A percentile compares a stretch with the other conserved stretches of the same genome.
phyloP scores from a whole-genome alignment of 495 filamentous ascomycete species.

The Tirmania nivea region DNA sequence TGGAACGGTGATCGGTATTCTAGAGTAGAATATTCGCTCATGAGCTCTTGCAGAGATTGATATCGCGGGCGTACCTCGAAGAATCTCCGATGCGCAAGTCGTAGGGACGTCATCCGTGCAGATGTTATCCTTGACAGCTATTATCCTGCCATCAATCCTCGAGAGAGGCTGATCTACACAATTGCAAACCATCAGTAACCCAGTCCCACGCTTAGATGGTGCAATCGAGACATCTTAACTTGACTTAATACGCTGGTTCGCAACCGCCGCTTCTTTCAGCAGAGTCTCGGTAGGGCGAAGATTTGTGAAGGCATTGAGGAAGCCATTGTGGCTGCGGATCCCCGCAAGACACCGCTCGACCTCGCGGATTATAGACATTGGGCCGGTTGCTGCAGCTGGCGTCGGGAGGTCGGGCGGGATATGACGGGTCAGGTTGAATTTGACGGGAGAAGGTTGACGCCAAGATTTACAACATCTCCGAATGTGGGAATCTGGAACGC shows the following conservation, averaged over 20 bases:
- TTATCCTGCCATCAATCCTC: conserved; percentile 28
- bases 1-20: conserved; percentile 39
- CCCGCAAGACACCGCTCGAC: not conserved
- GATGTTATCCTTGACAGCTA: conserved; percentile 58
- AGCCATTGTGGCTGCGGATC: not conserved
- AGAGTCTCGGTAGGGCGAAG: conserved; percentile 5
- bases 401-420: too few species aligned
- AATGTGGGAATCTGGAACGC: too few species aligned
- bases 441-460: too few species aligned
- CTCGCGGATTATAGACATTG: not conserved
- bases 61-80: conserved; percentile 31
- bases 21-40: not conserved
- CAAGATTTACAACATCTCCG: too few species aligned
- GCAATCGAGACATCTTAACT: conserved; percentile 2
- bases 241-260: conserved; percentile 5
- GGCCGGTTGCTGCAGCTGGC: not conserved
- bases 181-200: not conserved
- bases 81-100: conserved; percentile 40
- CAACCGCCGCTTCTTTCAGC: conserved; percentile 4
- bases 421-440: too few species aligned
- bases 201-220: too few species aligned
- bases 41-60: not conserved
- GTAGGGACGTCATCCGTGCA: conserved; percentile 42
- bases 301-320: conserved; percentile 13
- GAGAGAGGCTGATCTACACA: conserved; percentile 5